Evolutionary conservation across 768 basidiomycete genomes (phyloP), one percentile per base, ranked within the genome.

Genomic region (Suillus tomentosus): DNA sequence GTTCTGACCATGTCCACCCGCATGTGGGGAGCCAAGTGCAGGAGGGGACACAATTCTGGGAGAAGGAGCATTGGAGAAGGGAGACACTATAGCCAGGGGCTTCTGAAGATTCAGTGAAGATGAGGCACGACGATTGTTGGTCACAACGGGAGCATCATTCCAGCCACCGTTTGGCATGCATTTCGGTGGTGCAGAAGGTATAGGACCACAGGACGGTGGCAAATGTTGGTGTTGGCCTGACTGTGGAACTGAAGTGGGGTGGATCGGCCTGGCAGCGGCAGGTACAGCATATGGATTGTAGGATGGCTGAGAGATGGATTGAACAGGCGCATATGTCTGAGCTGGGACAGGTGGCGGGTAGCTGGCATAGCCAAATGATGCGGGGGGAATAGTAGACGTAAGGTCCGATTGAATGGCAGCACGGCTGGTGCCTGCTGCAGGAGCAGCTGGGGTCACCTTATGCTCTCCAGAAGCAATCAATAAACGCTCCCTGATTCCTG

Each of bases 141-240:
- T 68, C 13, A 86, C 66, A 7, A 80, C 72, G 0, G 94, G 95
- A 0, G 94, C 87, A 75, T 98, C 96, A 70, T 98, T 98, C 95
- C 95, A 98, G 0, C 94, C 94, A 17, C 89, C 85, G 34, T 88
- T 87, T 58, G 90, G 90, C 34, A 79, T 79, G 48, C 87, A 85
- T 37, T 87, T 87, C 3, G 87, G 84, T 1, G 90, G 85, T 1
- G 85, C 82, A 56, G 27, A 79, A 7, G 81, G 72, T 7, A 74
- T 69, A 1, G 72, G 67, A 40, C 73, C 84, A 50, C 85, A 81
- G 3, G 82, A 82, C 10, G 83, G 83, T 10, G 75, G 70, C 11
- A 76, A 75, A 27, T 77, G 69, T 7, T 78, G 75, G 1, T 73
- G 77, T 22, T 79, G 71, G 62, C 79, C 77, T n/a, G 80, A 78